These are phyloP conservation scores for Syzygium oleosum DNA, from an alignment of 345 rosid genomes.

Conservation along the genomic window DNA sequence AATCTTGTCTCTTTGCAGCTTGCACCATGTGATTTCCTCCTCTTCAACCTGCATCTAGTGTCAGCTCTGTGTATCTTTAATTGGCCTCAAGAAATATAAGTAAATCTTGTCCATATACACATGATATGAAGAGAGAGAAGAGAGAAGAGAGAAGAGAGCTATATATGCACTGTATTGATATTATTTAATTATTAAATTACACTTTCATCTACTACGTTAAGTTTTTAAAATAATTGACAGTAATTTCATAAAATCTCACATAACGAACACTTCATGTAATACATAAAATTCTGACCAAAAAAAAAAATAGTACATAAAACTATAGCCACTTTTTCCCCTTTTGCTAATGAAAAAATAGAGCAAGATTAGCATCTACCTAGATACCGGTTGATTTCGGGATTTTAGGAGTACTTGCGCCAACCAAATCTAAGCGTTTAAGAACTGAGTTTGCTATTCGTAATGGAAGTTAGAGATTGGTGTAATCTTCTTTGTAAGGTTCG, in stretches of 20 bases:
- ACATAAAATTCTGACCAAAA: neutral
- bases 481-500: neutral
- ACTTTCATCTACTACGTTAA: no score
- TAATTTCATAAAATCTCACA: no score
- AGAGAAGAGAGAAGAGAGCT: neutral
- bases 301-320: neutral
- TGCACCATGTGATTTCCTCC: neutral
- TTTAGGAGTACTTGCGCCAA: neutral
- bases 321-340: neutral
- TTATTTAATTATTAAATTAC: no score
- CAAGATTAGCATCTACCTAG: neutral
- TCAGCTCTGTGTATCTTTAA: neutral
- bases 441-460: neutral
- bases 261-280: neutral
- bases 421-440: neutral
- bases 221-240: no score
- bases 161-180: neutral
- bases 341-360: neutral
- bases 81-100: neutral
- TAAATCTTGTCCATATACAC: neutral
- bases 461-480: neutral
- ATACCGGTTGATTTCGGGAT: neutral
- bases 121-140: neutral
- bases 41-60: neutral
- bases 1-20: neutral